A percentile compares a stretch with the other conserved stretches of the same genome.
Conservation (phyloP, 768 basidiomycete genomes). For the Stropharia rugosoannulata region DNA sequence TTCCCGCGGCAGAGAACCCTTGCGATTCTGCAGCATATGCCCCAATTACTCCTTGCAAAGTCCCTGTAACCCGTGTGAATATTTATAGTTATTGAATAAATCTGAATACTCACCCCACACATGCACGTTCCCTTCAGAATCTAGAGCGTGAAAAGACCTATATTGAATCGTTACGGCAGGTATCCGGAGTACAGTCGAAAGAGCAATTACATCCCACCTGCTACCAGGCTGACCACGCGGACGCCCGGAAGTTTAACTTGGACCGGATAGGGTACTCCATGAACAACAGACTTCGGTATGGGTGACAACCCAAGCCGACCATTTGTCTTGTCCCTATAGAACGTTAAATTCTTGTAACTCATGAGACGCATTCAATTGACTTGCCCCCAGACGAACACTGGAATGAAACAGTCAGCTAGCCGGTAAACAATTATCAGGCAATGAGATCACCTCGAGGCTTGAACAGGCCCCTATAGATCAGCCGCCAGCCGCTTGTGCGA, state of each 20-base stretch:
- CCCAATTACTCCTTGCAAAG: conserved; percentile 46
- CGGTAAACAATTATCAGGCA: background rate
- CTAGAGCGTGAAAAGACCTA: conserved; percentile 88
- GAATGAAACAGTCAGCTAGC: background rate
- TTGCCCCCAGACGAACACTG: conserved; percentile 56
- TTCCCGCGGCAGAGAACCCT: conserved; percentile 56
- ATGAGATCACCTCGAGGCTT: conserved; percentile 61
- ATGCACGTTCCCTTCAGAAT: conserved; percentile 68
- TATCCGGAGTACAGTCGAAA: background rate
- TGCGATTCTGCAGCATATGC: conserved; percentile 39
- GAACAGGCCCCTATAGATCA: conserved; percentile 71
- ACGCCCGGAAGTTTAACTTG: conserved; percentile 58
- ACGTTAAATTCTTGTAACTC: background rate
- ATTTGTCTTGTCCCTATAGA: conserved; percentile 54
- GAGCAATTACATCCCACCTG: conserved; percentile 74
- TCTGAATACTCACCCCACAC: conserved; percentile 68
- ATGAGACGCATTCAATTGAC: conserved; percentile 9
- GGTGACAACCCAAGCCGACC: conserved; percentile 60
- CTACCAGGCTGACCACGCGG: conserved; percentile 69
- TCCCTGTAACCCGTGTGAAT: conserved; percentile 40
- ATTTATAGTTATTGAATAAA: background rate
- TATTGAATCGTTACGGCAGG: background rate
- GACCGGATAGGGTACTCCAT: conserved; percentile 61
- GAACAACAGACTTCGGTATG: conserved; percentile 29
- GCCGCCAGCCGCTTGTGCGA: conserved; percentile 74